Evolutionary conservation across 805 yeast species (phyloP).

Genomic region (Candida nonsorbophila): DNA sequence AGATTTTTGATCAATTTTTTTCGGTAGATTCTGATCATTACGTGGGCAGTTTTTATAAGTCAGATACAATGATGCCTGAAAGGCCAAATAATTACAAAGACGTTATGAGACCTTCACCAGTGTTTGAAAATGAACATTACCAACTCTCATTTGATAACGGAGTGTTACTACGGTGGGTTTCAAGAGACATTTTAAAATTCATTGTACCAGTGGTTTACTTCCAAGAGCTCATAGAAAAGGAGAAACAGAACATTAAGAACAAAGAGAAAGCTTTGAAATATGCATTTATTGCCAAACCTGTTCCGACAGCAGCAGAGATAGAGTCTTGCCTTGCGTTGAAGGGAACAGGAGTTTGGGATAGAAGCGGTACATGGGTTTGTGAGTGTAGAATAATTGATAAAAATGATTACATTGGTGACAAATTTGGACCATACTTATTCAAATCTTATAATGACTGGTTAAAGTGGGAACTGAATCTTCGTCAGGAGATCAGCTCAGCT

Average conservation of each 20-base stretch:
- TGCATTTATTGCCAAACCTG: slow-evolving; percentile 12
- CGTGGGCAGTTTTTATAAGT: too few species aligned
- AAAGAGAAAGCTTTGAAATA: slow-evolving; percentile 2
- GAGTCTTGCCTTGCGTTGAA: slow-evolving; percentile 7
- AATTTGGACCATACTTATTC: slow-evolving; percentile 11
- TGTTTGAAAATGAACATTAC: slow-evolving; percentile 13
- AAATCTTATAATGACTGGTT: slow-evolving; percentile 14
- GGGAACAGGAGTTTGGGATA: slow-evolving; percentile 13
- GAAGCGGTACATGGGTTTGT: slow-evolving; percentile 16
- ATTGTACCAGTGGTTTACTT: slow-evolving; percentile 15
- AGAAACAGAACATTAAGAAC: slow-evolving; percentile 5
- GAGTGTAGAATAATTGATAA: slow-evolving; percentile 7
- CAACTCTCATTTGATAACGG: slow-evolving; percentile 11
- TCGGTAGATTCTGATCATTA: slow-evolving; percentile 11
- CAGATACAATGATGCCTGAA: too few species aligned
- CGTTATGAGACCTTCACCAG: slow-evolving; percentile 4
- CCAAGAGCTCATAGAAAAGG: slow-evolving; percentile 10
- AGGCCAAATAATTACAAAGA: too few species aligned
- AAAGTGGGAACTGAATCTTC: slow-evolving; percentile 11
- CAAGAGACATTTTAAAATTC: slow-evolving; percentile 11
- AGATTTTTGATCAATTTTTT: slow-evolving; percentile 5
- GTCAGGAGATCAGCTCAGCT: slow-evolving; percentile 5
- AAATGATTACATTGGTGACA: slow-evolving; percentile 5
- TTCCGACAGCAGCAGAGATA: slow-evolving; percentile 13
- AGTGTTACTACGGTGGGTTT: slow-evolving; percentile 14